Base-by-base conservation (phyloP, 441 rosid genomes). In the Erodium moschatum region DNA sequence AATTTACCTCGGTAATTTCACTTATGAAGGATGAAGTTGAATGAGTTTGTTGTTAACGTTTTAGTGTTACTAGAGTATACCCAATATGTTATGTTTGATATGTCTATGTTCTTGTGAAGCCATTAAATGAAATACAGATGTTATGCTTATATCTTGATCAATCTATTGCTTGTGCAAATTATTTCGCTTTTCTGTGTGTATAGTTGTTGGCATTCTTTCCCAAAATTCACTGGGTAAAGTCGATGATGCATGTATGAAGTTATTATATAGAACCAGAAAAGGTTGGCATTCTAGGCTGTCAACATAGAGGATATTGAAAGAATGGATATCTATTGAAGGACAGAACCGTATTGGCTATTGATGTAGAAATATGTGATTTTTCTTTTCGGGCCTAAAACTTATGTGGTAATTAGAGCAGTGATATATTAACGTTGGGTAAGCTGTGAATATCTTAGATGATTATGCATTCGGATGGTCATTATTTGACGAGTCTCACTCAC, bases 321-420 rank as follows among this genome's bases (percentile, higher is more conserved):
- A 52, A 52, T 6, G 19, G 6, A 52, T 52, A 52, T 52, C 19
- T 52, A 15, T 16, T 0, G n/a, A 52, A 16, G 8, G 48, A 52
- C 21, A 1, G 8, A 52, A 15, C 7, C 20, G 20, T 52, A 15
- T 52, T 15, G 60, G 21, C 20, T 5, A 52, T 16, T 52, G 58
- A 52, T 52, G n/a, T 52, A 13, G 58, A 52, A 52, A 52, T 52
- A n/a, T 52, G 60, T 52, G 60, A 15, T 52, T 52, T 52, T 52
- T 52, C 2, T 15, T 52, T 52, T 52, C n/a, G 60, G 60, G 60
- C 21, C 7, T 52, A 15, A 52, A 52, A 52, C 10, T 52, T 52
- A 8, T 52, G 60, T 15, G 20, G 20, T 16, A 16, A 16, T 18
- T 12, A 52, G 60, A 52, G 48, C 48, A 42, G 48, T 42, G 48